Base-by-base conservation (phyloP, 805 yeast species). In the Cyberlindnera galapagoensis region DNA sequence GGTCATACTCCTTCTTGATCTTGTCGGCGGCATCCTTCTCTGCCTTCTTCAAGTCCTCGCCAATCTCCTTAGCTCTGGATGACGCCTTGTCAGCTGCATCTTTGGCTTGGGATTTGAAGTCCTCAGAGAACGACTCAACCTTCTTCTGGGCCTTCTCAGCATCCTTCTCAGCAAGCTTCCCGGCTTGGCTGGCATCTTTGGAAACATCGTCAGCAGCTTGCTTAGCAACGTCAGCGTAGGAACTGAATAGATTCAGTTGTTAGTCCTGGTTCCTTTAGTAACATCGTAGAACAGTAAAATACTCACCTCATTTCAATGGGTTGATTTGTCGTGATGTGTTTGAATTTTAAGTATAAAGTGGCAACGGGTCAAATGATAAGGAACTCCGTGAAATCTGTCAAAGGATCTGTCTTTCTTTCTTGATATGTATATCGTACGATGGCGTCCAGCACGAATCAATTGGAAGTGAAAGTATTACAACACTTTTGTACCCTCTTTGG, bases 21-120 rank as follows among this genome's bases (percentile, higher is more conserved):
- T 51, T 56, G 14, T 57, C 56, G 18, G 51, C 44, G 20, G 58
- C 60, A 24, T 61, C 57, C 32, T 56, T 51, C 24, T 53, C 49
- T n/a, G 58, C 59, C 39, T 62, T 54, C 30, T 56, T 54, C n/a
- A 52, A 5, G 22, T 38, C 40, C 7, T 28, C 27, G 14, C 31
- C 28, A 12, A 38, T 9, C 35, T 38, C 50, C 15, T 43, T 41
- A n/a, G 54, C 43, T 13, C 52, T 51, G 9, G 49, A 34, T n/a
- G 53, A 49, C 26, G 39, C 36, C 21, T 40, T 38, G 22, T 39
- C 41, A 20, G 36, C 40, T 14, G 41, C 46, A 21, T 40, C 46
- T 9, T 25, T 13, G 15, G 46, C 51, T 11, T 43, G 27, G 11
- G 39, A 24, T 26, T 49, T 45, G 9, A 34, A 8, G 28, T 45